Evolutionary conservation across 192 early-diverging fungal species (phyloP).

Genomic region (Gonapodya prolifera): DNA sequence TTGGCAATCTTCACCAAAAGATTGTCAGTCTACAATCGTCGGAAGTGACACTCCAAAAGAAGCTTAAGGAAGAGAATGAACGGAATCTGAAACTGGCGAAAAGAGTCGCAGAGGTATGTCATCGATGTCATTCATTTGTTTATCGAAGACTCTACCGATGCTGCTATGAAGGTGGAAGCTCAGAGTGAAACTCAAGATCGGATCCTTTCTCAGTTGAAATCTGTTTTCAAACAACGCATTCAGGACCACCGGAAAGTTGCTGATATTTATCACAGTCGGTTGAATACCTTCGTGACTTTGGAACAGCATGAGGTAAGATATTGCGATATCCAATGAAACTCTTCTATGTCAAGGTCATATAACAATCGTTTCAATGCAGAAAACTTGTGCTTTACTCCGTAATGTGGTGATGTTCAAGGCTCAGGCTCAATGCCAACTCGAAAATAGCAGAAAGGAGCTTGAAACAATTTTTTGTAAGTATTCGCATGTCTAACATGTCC

Average conservation of each 20-base stretch:
- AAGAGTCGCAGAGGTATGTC: slow-evolving; percentile 21
- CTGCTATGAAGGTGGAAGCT: slow-evolving; percentile 18
- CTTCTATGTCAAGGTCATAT: slow-evolving; percentile 7
- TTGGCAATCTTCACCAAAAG: slow-evolving; percentile 41
- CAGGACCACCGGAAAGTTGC: slow-evolving; percentile 11
- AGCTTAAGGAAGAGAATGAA: slow-evolving; percentile 17
- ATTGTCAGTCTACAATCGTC: slow-evolving; percentile 35
- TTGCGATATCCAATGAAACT: neutral
- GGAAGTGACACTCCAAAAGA: slow-evolving; percentile 18
- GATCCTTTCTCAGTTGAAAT: slow-evolving; percentile 24
- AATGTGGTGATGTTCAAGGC: slow-evolving; percentile 15
- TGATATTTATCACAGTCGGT: neutral
- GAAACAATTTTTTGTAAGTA: slow-evolving; percentile 13
- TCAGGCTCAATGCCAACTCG: slow-evolving; percentile 10
- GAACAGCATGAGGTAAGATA: slow-evolving; percentile 1
- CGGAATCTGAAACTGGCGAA: slow-evolving; percentile 23
- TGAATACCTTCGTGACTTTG: neutral
- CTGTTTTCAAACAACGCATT: slow-evolving; percentile 21
- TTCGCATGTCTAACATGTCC: neutral
- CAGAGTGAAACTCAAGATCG: slow-evolving; percentile 25
- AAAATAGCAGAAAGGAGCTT: neutral
- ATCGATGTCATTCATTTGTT: slow-evolving; percentile 6
- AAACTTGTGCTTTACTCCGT: slow-evolving; percentile 14
- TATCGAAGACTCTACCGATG: neutral
- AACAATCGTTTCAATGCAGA: slow-evolving; percentile 10